Evolutionary conservation across 2,329 filamentous ascomycete genomes (phyloP), one percentile per base, ranked within the genome.

Genomic region (Paecilomyces fulvus): DNA sequence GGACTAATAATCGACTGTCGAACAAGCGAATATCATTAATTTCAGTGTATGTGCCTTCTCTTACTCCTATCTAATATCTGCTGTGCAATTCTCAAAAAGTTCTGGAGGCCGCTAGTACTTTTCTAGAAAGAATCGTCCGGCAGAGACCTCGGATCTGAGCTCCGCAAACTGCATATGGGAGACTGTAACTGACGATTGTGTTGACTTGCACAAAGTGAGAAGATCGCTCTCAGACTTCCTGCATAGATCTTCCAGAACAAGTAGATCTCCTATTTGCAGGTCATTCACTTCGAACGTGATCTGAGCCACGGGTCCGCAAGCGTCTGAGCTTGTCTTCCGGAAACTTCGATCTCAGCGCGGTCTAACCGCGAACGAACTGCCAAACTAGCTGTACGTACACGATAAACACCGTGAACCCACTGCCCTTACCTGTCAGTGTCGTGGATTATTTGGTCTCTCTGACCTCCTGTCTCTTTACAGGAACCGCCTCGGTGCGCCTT

Each of bases 261-360:
- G 37, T 43, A n/a, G 37, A 43, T n/a, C n/a, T 17, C 20, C 37
- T 17, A 1, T 20, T 43, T 17, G 37, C n/a, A 43, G n/a, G 9
- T n/a, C 11, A 37, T 37, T 7, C 33, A 49, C 48, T 12, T 28
- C 11, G 10, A 23, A 49, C 20, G 48, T 14, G 48, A 23, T n/a
- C 48, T 25, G 20, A 20, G 25, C 48, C 48, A 49, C 48, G 10
- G 48, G 9, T 23, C 48, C 48, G 20, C 48, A 28, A n/a, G 9
- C 21, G 48, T 28, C 20, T 49, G 48, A 21, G 7, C 11, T 46
- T 20, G 54, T 56, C 61, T 70, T 70, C 67, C 62, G 61, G 68
- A 71, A 69, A 59, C 65, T 69, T 70, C 67, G 64, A 67, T 61
- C 56, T 60, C 37, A 43, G n/a, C 48, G 48, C 10, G 48, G 48